Base-by-base conservation (phyloP, 1,139 yeast genomes). In the Nakaseomyces kungkrabaensis region DNA sequence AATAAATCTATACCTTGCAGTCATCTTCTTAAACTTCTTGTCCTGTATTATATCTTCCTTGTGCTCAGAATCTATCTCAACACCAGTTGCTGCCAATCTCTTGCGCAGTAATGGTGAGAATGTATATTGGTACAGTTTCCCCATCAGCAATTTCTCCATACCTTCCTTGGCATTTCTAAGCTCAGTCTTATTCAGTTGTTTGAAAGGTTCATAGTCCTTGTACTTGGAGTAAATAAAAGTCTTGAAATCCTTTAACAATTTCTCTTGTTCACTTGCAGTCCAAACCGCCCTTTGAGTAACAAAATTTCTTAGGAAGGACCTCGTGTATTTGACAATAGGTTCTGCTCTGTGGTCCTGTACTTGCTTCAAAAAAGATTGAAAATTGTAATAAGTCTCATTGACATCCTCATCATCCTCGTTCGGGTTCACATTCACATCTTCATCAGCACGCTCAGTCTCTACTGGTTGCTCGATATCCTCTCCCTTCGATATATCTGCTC, bases 71-170 rank as follows among this genome's bases (percentile, higher is more conserved):
- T 78, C 77, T 13, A 73, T 55, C 5, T 43, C 43, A 4, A 70
- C 60, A 22, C 48, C 54, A 31, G 25, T 13, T 26, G 43, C 38
- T 72, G 68, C 24, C 68, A 29, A n/a, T 29, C 34, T 65, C 5
- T 71, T 68, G 2, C 73, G 68, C 26, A 87, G 77, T 50, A 76
- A 83, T 0, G 97, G 97, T 0, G 97, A 82, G 62, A 86, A 94
- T 38, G 94, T 85, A 50, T 77, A 79, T 1, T 74, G 74, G 63
- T 89, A 90, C 4, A 94, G 68, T 57, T 96, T 74, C 53, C 92
- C 90, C 95, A 90, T 88, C 8, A 94, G 74, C 41, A 94, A 74
- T 64, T 94, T 94, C 66, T 94, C 99, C 63, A 92, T 75, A 0
- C 98, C 98, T 61, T 89, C 97, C 55, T 84, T 71, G 1, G 95